Conservation (phyloP, 108 stramenopile species). For the Cafeteria roenbergensis region DNA sequence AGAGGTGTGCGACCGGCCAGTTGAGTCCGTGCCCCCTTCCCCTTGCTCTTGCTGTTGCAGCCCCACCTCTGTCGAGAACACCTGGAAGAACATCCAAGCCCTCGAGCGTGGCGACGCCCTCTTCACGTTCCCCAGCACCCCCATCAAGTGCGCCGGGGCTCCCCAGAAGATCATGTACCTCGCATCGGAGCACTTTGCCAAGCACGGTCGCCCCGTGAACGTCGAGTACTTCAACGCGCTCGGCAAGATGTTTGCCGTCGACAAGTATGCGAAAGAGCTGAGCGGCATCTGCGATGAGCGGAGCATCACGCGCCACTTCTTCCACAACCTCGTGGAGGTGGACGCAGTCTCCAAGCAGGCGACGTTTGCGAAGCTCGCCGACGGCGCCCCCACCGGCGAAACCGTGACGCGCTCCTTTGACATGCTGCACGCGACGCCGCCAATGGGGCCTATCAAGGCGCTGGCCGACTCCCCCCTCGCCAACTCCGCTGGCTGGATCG, state of each 20-base stretch:
- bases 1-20: no score
- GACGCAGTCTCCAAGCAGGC: constrained; percentile 27
- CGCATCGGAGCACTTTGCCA: constrained; percentile 21
- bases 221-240: constrained; percentile 22
- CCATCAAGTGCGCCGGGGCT: constrained; percentile 39
- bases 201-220: constrained; percentile 17
- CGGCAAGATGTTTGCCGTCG: constrained; percentile 27
- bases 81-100: constrained; percentile 8
- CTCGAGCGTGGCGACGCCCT: constrained; percentile 17
- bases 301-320: constrained; percentile 19
- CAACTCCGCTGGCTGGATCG: constrained; percentile 27
- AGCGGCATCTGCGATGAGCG: constrained; percentile 18
- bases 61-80: constrained; percentile 15
- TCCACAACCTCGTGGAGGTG: constrained; percentile 19
- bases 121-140: constrained; percentile 26
- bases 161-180: constrained; percentile 48
- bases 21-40: no score
- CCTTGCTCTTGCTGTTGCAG: constrained; percentile 20
- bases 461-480: constrained; percentile 20
- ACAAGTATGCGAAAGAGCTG: constrained; percentile 30
- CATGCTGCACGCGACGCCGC: constrained; percentile 37
- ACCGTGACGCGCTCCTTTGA: constrained; percentile 17
- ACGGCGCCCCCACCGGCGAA: constrained; percentile 8
- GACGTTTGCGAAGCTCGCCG: constrained; percentile 24
- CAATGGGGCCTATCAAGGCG: constrained; percentile 26